Evolutionary conservation across 495 filamentous ascomycete genomes (phyloP).

Genomic region (Lophium mytilinum): DNA sequence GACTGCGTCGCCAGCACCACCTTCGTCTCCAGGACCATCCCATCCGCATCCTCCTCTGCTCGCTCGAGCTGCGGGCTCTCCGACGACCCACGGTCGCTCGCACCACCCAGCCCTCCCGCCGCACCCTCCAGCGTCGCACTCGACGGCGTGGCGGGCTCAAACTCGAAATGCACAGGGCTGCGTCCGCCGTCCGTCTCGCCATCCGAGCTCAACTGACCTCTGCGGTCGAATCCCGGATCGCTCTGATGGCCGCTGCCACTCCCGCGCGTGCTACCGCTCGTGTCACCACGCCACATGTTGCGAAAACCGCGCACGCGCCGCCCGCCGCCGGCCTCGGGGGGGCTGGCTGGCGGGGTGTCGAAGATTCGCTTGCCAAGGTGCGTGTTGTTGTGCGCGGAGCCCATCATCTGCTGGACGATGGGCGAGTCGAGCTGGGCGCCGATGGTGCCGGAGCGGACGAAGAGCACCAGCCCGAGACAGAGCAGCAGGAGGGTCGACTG

Average conservation of each 20-base stretch:
- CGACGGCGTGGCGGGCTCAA: slow-evolving; percentile 43
- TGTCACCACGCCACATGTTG: slow-evolving; percentile 24
- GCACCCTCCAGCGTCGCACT: not conserved
- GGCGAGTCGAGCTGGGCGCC: slow-evolving; percentile 47
- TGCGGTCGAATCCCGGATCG: slow-evolving; percentile 16
- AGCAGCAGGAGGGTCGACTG: slow-evolving; percentile 80
- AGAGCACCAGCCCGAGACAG: slow-evolving; percentile 81
- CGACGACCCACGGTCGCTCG: not conserved
- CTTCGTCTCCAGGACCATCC: not conserved
- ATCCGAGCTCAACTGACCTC: slow-evolving; percentile 31
- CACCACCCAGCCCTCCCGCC: not conserved
- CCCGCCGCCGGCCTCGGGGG: slow-evolving; percentile 32
- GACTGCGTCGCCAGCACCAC: slow-evolving; percentile 24
- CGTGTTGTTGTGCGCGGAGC: not conserved
- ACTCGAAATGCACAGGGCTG: slow-evolving; percentile 36
- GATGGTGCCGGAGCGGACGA: slow-evolving; percentile 45
- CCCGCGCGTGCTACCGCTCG: slow-evolving; percentile 2
- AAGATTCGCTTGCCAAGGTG: slow-evolving; percentile 29
- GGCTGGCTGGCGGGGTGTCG: slow-evolving; percentile 41
- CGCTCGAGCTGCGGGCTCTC: not conserved
- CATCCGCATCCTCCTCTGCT: slow-evolving; percentile 10
- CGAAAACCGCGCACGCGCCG: slow-evolving; percentile 8
- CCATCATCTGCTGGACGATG: slow-evolving; percentile 49
- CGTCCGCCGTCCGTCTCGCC: slow-evolving; percentile 33
- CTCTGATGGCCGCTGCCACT: slow-evolving; percentile 30